Percentiles rank a stretch among this genome's conserved stretches.
These are phyloP conservation scores for Paecilomyces sp. DNA, from an alignment of 2,329 filamentous ascomycete species.

Conservation along the genomic window DNA sequence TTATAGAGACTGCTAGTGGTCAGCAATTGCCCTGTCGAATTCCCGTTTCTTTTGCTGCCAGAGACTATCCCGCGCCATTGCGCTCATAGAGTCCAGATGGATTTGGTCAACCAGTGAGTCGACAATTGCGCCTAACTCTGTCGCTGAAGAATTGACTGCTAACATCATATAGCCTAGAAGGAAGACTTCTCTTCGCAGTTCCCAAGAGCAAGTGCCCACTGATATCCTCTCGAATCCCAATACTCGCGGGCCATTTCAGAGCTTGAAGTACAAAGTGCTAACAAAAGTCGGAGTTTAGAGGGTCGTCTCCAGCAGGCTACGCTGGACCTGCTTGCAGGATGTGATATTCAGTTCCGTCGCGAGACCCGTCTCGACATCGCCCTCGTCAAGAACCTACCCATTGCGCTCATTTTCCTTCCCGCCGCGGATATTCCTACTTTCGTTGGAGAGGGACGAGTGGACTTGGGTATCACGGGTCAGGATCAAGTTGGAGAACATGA, in stretches of 20 bases:
- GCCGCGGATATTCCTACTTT: conserved; percentile 97
- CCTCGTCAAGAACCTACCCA: conserved; percentile 91
- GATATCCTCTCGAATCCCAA: conserved; percentile 4
- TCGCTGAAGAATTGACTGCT: conserved; percentile 13
- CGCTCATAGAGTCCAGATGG: conserved; percentile 36
- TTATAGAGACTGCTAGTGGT: neutral
- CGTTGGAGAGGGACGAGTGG: conserved; percentile 87
- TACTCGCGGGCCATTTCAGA: neutral
- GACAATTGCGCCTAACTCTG: conserved; percentile 3
- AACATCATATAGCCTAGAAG: conserved; percentile 63
- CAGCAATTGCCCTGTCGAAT: neutral
- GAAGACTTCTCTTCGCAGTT: conserved; percentile 91
- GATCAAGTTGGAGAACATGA: conserved; percentile 93
- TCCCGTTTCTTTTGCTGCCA: neutral
- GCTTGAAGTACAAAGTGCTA: neutral
- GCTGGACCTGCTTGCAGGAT: conserved; percentile 84
- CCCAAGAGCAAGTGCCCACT: conserved; percentile 73
- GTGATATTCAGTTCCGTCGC: conserved; percentile 92
- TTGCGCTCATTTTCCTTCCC: conserved; percentile 93
- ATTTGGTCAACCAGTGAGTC: conserved; percentile 56
- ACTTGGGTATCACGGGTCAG: conserved; percentile 87
- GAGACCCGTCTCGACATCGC: conserved; percentile 95
- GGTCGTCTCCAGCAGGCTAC: conserved; percentile 83
- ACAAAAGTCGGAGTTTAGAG: conserved; percentile 49
- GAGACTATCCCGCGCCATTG: conserved; percentile 13